Base-by-base conservation (phyloP, 2,329 filamentous ascomycete genomes). In the Penicillium sp. region DNA sequence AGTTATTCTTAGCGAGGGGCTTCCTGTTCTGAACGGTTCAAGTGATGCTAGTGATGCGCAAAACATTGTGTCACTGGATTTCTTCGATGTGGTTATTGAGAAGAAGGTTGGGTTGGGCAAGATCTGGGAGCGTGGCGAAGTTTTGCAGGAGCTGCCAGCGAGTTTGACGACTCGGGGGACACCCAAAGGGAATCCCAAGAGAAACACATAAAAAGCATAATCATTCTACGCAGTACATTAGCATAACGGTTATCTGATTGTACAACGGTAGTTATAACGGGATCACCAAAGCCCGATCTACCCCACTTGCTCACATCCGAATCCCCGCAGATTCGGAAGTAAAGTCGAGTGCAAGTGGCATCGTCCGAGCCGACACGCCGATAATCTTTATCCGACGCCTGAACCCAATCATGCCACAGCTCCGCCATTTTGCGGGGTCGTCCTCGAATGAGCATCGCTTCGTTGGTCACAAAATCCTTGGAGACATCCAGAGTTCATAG, bases 71-170 rank as follows among this genome's bases (percentile, higher is more conserved):
- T 77, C 81, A 24, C 67, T 78, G 16, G 75, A 77, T 57, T 88
- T 84, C 62, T 91, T 94, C 61, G 78, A 79, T 69, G 77, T 80
- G 61, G 89, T 91, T 0, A 72, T 86, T 37, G 71, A 95, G 58
- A 84, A 89, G 77, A 79, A 79, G 63, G 77, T 85, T 56, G 89
- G 89, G 0, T 71, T 80, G 59, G 76, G 84, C 8, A 82, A 89
- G 61, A 70, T 91, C 58, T 88, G 86, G 42, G 72, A 75, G 38
- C 74, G 70, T 0, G 72, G 86, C 20, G 76, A 75, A 54, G 69
- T 68, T 44, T 66, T 62, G 70, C 77, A 62, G 76, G 80, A 74
- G 47, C 51, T 72, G 42, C 71, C 72, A 13, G 70, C 61, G 42
- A 58, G 64, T 45, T 66, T 72, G 68, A 72, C 48, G 52, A 73